Conservation (phyloP, 148 eudicot species). For the Hydrangea macrophylla region DNA sequence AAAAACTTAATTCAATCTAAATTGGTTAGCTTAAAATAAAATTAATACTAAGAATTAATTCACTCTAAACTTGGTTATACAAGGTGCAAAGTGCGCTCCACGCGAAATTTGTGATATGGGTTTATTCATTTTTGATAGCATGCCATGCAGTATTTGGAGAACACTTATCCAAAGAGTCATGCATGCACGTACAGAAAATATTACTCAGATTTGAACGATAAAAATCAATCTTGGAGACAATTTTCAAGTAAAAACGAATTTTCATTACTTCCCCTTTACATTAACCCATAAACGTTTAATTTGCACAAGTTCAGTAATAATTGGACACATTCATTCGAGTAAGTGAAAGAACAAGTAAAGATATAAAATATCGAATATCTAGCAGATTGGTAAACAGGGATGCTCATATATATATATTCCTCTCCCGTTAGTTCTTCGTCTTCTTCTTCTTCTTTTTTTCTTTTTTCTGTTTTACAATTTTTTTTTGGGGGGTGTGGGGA, state of each 20-base stretch:
- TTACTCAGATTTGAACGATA: not conserved
- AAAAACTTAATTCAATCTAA: too few species aligned
- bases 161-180: not conserved
- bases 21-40: too few species aligned
- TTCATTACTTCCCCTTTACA: not conserved
- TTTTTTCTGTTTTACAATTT: too few species aligned
- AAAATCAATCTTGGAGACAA: not conserved
- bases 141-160: not conserved
- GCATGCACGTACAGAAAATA: not conserved
- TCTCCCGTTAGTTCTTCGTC: too few species aligned
- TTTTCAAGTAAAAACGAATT: not conserved
- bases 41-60: too few species aligned
- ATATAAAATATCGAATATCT: too few species aligned
- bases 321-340: not conserved
- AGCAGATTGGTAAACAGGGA: not conserved
- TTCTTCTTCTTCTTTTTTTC: too few species aligned
- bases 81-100: too few species aligned
- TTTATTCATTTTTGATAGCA: too few species aligned
- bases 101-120: too few species aligned
- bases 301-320: not conserved
- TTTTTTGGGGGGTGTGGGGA: not conserved
- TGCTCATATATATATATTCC: too few species aligned
- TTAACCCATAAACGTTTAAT: not conserved
- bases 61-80: too few species aligned
- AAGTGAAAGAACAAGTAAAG: not conserved